Percentiles rank a stretch among this genome's conserved stretches.
Conservation (phyloP, 345 rosid species). For the Eucalyptus tenuipes region DNA sequence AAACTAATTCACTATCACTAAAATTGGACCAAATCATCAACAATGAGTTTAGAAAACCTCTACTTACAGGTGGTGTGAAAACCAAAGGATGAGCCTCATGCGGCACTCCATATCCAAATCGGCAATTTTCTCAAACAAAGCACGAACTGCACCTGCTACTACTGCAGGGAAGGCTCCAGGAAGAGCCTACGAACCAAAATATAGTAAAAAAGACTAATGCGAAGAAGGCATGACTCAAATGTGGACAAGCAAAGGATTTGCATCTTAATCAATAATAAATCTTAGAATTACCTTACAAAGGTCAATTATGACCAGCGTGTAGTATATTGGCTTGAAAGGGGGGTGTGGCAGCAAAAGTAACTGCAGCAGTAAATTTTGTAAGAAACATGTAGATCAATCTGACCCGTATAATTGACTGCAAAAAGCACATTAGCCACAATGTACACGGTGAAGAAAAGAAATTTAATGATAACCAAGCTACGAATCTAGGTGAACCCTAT, state of each 20-base stretch:
- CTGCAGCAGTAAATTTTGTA: slow-evolving; percentile 30
- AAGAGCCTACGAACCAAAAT: slow-evolving; percentile 63
- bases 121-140: slow-evolving; percentile 86
- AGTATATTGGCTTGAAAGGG: slow-evolving; percentile 90
- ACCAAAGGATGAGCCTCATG: slow-evolving; percentile 90
- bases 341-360: slow-evolving; percentile 86
- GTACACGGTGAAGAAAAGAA: not conserved
- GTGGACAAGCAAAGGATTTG: not conserved
- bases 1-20: not conserved
- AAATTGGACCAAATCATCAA: not conserved
- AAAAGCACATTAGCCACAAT: not conserved
- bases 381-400: not conserved
- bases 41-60: not conserved
- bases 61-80: slow-evolving; percentile 96
- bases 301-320: slow-evolving; percentile 91
- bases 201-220: slow-evolving; percentile 2
- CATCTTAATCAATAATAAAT: not conserved
- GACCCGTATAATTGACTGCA: not conserved
- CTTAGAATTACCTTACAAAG: slow-evolving; percentile 73
- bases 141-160: slow-evolving; percentile 97
- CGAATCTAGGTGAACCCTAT: not conserved
- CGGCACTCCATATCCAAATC: slow-evolving; percentile 96
- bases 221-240: not conserved
- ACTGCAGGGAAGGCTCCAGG: slow-evolving; percentile 99
- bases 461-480: not conserved